A percentile compares a stretch with the other conserved stretches of the same genome.
Evolutionary conservation across 495 filamentous ascomycete genomes (phyloP).

Genomic region (Talaromyces ruber): DNA sequence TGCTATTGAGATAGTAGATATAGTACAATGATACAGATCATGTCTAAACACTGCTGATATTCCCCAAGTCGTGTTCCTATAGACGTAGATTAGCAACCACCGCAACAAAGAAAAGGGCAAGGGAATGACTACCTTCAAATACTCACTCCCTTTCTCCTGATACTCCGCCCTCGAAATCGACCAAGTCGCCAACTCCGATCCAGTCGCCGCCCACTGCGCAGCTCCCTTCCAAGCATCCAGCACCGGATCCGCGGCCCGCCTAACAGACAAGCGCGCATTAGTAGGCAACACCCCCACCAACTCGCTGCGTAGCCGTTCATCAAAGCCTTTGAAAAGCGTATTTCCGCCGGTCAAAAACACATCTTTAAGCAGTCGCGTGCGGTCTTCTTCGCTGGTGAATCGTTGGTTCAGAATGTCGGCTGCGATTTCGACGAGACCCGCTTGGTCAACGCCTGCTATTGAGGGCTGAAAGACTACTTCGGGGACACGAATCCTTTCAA

Average conservation of each 20-base stretch:
- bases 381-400: conserved; percentile 47
- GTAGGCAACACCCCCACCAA: conserved; percentile 63
- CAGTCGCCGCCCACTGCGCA: conserved; percentile 60
- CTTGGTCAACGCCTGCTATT: conserved; percentile 95
- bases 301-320: conserved; percentile 68
- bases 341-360: conserved; percentile 95
- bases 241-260: conserved; percentile 62
- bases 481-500: conserved; percentile 92
- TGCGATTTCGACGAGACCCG: conserved; percentile 83
- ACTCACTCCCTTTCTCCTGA: conserved; percentile 75
- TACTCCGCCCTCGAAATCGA: conserved; percentile 68
- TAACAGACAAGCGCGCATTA: conserved; percentile 52
- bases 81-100: neutral
- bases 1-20: neutral
- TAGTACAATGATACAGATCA: neutral
- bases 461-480: conserved; percentile 91
- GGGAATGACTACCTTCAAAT: conserved; percentile 78
- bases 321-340: conserved; percentile 76
- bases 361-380: conserved; percentile 63
- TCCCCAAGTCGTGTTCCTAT: conserved; percentile 1
- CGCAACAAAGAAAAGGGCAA: neutral
- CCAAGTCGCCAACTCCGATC: conserved; percentile 21
- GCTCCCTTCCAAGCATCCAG: conserved; percentile 92
- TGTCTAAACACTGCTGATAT: neutral
- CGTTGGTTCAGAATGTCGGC: conserved; percentile 78